phyloP scores from a whole-genome alignment of 2,329 filamentous ascomycete genomes.

The Zymoseptoria tritici region DNA sequence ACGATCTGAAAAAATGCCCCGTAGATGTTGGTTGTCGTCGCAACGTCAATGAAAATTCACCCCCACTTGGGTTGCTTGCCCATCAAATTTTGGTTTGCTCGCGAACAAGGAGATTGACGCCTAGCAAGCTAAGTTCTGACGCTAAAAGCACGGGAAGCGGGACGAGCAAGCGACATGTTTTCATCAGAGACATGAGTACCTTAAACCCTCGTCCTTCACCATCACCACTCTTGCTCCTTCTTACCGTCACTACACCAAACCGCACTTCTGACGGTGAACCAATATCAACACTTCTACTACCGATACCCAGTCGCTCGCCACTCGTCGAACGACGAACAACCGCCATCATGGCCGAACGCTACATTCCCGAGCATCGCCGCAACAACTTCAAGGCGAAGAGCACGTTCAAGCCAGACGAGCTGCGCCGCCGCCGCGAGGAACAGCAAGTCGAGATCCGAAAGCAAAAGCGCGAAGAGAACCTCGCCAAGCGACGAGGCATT shows the following conservation, averaged over 20 bases:
- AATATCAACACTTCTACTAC: background rate
- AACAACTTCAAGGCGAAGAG: slow-evolving; percentile 99
- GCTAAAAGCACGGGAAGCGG: background rate
- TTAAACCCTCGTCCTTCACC: no score
- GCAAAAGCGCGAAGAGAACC: slow-evolving; percentile 96
- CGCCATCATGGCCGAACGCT: slow-evolving; percentile 85
- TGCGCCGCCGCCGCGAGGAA: slow-evolving; percentile 95
- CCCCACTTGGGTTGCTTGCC: background rate
- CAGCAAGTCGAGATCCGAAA: slow-evolving; percentile 99
- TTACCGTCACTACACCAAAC: background rate
- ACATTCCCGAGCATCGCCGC: slow-evolving; percentile 98
- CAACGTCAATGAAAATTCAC: background rate
- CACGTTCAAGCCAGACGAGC: slow-evolving; percentile 97
- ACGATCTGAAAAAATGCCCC: background rate
- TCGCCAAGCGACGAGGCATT: slow-evolving; percentile 96
- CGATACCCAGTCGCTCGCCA: slow-evolving; percentile 12
- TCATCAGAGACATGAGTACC: no score
- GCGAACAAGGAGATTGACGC: background rate
- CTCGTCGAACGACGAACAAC: slow-evolving; percentile 23
- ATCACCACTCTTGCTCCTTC: background rate
- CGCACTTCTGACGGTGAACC: background rate
- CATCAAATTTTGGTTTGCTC: background rate
- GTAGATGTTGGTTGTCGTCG: background rate
- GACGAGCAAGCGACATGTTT: background rate
- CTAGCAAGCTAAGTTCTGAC: background rate